Evolutionary conservation across 2,329 filamentous ascomycete species (phyloP), one percentile per base, ranked within the genome.

Genomic region (Aspergillus ustus): DNA sequence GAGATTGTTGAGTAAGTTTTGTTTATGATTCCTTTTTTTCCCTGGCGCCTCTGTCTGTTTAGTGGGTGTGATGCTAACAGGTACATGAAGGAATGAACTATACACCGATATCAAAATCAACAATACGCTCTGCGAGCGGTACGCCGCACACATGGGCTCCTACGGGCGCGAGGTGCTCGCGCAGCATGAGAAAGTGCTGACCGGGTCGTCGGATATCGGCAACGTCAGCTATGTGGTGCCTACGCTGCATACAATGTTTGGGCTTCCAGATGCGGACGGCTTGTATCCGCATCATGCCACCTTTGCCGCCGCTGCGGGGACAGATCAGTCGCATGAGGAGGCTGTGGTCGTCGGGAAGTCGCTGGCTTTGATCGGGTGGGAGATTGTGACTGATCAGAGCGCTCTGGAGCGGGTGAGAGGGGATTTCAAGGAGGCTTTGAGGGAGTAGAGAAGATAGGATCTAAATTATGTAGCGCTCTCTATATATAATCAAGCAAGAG

Each of bases 41-140:
- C n/a, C n/a, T n/a, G n/a, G n/a, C n/a, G n/a, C n/a, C n/a, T n/a
- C n/a, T n/a, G n/a, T n/a, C n/a, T n/a, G n/a, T n/a, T n/a, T n/a
- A n/a, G n/a, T n/a, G n/a, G 25, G 25, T 4, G 25, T 25, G 15
- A 50, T 40, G 43, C 40, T 61, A 13, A 52, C 51, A 13, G 40
- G 11, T 8, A 15, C 25, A 25, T 29, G 25, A 22, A 66, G 67
- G 29, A 62, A 72, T 53, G 69, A 70, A 28, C 64, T 69, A 2
- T 84, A 84, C 55, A 76, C 76, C 15, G 80, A 84, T 59, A 71
- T 85, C 25, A 76, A 78, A 25, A 70, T 78, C 6, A 85, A 84
- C 60, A 70, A 76, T 8, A 73, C 78, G 0, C 71, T 85, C 0
- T 83, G 81, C 67, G 73, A 76, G 52, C 66, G 69, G 2, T 85